phyloP scores from a whole-genome alignment of 140 eudicot genomes.

The Senecio squalidus region DNA sequence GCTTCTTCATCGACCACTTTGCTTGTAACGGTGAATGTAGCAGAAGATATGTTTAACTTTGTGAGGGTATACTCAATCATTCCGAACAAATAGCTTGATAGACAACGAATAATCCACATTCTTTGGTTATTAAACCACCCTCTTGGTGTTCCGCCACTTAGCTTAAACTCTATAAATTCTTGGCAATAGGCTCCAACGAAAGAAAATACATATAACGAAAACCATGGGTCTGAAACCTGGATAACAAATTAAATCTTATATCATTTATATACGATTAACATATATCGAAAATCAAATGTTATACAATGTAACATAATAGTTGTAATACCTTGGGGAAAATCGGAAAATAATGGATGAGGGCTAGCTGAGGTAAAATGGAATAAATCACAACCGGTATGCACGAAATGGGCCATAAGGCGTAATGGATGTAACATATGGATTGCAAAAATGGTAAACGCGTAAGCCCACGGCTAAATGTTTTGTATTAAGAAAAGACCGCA shows the following conservation, averaged over 20 bases:
- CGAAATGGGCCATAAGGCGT: conserved; percentile 49
- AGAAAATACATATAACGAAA: conserved; percentile 26
- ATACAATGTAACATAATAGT: background rate
- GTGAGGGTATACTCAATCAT: conserved; percentile 24
- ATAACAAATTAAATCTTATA: background rate
- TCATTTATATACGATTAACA: background rate
- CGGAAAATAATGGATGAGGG: conserved; percentile 39
- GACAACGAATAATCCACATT: conserved; percentile 40
- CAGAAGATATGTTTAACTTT: conserved; percentile 14
- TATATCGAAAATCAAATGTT: background rate
- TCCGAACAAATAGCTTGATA: conserved; percentile 31
- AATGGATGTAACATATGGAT: conserved; percentile 33
- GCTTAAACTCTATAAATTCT: conserved; percentile 27
- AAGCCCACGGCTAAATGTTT: conserved; percentile 45
- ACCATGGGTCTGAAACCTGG: conserved; percentile 34
- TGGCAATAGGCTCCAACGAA: conserved; percentile 41
- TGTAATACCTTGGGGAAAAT: conserved; percentile 58
- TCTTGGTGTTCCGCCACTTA: conserved; percentile 21
- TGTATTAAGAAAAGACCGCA: conserved; percentile 35
- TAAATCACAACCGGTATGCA: conserved; percentile 48
- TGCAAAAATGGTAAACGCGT: conserved; percentile 26
- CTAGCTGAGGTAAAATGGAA: conserved; percentile 50
- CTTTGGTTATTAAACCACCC: conserved; percentile 49
- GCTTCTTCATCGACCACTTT: conserved; percentile 36
- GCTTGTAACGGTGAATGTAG: conserved; percentile 36